Conservation (phyloP, 148 eudicot species). For the Salicornia ramosissima region DNA sequence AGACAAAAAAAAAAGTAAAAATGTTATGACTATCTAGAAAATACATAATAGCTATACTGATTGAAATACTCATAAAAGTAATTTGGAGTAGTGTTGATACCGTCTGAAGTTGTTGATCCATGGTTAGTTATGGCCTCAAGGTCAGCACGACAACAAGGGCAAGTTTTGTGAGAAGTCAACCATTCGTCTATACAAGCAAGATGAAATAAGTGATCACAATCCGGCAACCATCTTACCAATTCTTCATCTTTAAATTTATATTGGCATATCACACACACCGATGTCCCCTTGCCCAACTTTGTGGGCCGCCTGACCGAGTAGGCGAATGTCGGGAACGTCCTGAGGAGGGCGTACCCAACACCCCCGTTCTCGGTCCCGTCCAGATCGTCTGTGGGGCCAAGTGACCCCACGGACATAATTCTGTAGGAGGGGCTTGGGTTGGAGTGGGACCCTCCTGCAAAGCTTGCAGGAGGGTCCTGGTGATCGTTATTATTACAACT, state of each 20-base stretch:
- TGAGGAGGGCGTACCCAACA: constrained; percentile 24
- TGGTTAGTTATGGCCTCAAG: not conserved
- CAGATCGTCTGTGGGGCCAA: not conserved
- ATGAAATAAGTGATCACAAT: constrained; percentile 29
- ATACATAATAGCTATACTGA: not conserved
- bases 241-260: constrained; percentile 16
- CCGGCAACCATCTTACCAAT: constrained; percentile 28
- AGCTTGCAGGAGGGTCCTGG: not conserved
- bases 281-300: constrained; percentile 16
- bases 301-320: constrained; percentile 27
- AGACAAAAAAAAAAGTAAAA: too few species aligned
- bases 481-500: not conserved
- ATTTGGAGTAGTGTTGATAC: not conserved
- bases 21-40: not conserved
- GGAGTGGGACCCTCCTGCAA: not conserved
- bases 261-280: constrained; percentile 27
- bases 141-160: constrained; percentile 32
- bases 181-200: constrained; percentile 25
- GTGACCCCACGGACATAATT: too few species aligned
- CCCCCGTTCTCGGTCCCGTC: constrained; percentile 8
- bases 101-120: not conserved
- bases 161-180: constrained; percentile 23
- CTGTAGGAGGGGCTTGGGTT: not conserved
- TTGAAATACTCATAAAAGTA: not conserved
- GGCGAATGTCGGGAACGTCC: constrained; percentile 33